Percentiles rank a stretch among this genome's conserved stretches.
Evolutionary conservation across 2,329 filamentous ascomycete species (phyloP).

Genomic region (Trichophyton verrucosum): DNA sequence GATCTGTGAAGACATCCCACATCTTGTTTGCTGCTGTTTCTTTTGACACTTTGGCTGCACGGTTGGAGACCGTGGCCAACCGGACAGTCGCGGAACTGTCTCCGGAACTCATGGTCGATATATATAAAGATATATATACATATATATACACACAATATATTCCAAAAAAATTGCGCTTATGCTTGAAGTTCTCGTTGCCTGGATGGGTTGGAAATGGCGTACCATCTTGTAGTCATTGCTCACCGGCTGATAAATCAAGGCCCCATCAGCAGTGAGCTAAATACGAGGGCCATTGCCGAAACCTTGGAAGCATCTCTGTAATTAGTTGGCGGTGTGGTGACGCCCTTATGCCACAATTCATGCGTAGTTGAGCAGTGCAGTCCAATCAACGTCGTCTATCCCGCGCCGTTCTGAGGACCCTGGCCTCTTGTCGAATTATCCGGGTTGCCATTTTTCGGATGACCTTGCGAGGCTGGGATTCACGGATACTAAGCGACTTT

Average conservation of each 20-base stretch:
- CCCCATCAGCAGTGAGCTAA: too few relatives aligned
- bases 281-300: neutral
- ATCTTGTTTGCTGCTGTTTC: slow-evolving; percentile 18
- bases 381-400: too few relatives aligned
- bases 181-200: neutral
- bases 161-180: neutral
- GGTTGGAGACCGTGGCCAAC: slow-evolving; percentile 7
- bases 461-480: too few relatives aligned
- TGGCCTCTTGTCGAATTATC: too few relatives aligned
- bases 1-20: slow-evolving; percentile 36
- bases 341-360: too few relatives aligned
- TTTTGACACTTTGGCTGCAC: slow-evolving; percentile 12
- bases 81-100: neutral
- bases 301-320: neutral
- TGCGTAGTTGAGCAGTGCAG: too few relatives aligned
- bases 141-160: neutral
- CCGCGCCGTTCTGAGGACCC: too few relatives aligned
- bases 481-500: too few relatives aligned
- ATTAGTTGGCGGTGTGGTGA: too few relatives aligned
- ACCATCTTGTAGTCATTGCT: neutral
- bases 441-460: too few relatives aligned
- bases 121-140: neutral
- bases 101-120: neutral
- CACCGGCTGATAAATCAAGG: neutral
- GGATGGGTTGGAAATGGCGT: neutral